A percentile compares a stretch with the other conserved stretches of the same genome.
phyloP scores from a whole-genome alignment of 148 eudicot species.

The Rhododendron ferrugineum region DNA sequence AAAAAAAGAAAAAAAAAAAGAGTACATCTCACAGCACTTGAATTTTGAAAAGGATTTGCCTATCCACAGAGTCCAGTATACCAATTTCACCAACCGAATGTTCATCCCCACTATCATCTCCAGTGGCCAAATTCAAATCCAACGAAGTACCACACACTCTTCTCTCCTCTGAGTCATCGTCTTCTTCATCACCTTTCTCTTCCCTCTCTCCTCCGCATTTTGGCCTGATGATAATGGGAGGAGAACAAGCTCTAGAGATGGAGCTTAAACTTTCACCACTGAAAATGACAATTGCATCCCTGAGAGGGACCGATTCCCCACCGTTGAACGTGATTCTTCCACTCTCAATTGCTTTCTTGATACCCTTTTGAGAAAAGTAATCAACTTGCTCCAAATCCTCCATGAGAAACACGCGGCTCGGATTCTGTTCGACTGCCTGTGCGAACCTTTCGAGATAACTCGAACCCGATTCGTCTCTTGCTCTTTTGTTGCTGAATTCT shows the following conservation, averaged over 20 bases:
- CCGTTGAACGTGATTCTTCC: slow-evolving; percentile 30
- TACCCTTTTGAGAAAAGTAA: slow-evolving; percentile 35
- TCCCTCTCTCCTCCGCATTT: slow-evolving; percentile 14
- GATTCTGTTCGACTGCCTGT: slow-evolving; percentile 43
- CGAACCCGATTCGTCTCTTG: slow-evolving; percentile 38
- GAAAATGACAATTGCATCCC: slow-evolving; percentile 65
- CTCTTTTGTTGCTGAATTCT: slow-evolving; percentile 42
- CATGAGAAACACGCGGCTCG: slow-evolving; percentile 56
- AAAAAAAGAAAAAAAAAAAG: background rate
- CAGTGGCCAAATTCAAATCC: slow-evolving; percentile 51
- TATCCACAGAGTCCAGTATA: slow-evolving; percentile 45
- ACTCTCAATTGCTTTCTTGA: slow-evolving; percentile 42
- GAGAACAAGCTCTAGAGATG: slow-evolving; percentile 51
- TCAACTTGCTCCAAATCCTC: slow-evolving; percentile 67
- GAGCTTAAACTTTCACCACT: slow-evolving; percentile 58
- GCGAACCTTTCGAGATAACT: slow-evolving; percentile 45
- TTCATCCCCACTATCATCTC: slow-evolving; percentile 17
- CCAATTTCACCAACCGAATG: slow-evolving; percentile 22
- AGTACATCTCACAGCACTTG: slow-evolving; percentile 23
- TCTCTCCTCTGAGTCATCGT: slow-evolving; percentile 16
- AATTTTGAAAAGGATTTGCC: slow-evolving; percentile 41
- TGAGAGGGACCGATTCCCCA: slow-evolving; percentile 40
- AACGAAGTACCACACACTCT: slow-evolving; percentile 20
- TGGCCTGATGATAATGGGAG: slow-evolving; percentile 34
- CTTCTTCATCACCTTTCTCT: slow-evolving; percentile 24